Evolutionary conservation across 2,329 filamentous ascomycete species (phyloP), one percentile per base, ranked within the genome.

Genomic region (Colletotrichum ledebouriae): DNA sequence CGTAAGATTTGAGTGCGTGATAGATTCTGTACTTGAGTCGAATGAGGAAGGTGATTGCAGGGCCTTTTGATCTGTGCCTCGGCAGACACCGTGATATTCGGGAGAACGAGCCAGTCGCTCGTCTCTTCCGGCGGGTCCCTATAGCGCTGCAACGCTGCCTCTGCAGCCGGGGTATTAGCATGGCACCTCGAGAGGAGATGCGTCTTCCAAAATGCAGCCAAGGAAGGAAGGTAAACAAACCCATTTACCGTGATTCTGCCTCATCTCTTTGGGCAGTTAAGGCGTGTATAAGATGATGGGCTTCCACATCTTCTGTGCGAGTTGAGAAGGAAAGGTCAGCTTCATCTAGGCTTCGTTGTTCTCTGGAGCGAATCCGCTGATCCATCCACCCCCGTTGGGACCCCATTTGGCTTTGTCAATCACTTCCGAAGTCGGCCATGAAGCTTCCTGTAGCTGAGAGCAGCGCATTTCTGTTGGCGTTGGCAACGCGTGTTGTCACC

Each of bases 181-280:
- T 46, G 55, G n/a, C 37, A 57, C 55, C 39, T 46, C 39, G 37
- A 57, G 39, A 29, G 15, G 37, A 5, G 22, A 13, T 57, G 22
- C 20, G 46, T 57, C 22, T 33, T 33, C 55, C 22, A 22, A 22
- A 44, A 57, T 57, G 55, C 53, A 52, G 53, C 55, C 55, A 57
- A 46, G 55, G 55, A 57, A 44, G 55, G 55, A 57, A 57, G 55
- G 55, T 57, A 57, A 57, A 57, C 55, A 57, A 22, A 57, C 20
- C 20, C 1, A 13, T 44, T 57, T 17, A n/a, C 17, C 13, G 22
- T n/a, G 15, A 37, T 2, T 25, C 37, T n/a, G n/a, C 22, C 11
- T 20, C 55, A 22, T 15, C 55, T 22, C 37, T 25, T 5, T 5
- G 25, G 25, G 25, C 25, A 4, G 25, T 25, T 13, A 12, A 1